These are phyloP conservation scores for Penicillium paneum DNA, from an alignment of 2,329 filamentous ascomycete genomes.

Conservation along the genomic window DNA sequence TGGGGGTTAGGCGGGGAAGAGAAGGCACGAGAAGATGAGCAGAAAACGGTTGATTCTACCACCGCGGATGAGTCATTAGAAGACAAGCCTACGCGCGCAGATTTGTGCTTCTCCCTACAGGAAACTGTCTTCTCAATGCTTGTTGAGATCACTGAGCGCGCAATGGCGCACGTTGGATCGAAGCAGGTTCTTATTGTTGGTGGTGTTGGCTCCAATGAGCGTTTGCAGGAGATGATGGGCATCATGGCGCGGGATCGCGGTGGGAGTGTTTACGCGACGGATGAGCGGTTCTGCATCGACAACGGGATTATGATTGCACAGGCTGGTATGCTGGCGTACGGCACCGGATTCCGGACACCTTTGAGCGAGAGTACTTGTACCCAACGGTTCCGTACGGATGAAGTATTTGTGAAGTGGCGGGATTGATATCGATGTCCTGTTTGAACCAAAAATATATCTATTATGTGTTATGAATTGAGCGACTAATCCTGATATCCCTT, in stretches of 20 bases:
- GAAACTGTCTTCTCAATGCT: slow-evolving; percentile 97
- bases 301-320: slow-evolving; percentile 99
- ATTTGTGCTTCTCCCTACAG: slow-evolving; percentile 91
- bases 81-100: slow-evolving; percentile 63
- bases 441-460: slow-evolving; percentile 3
- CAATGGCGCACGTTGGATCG: slow-evolving; percentile 95
- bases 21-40: slow-evolving; percentile 52
- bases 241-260: slow-evolving; percentile 85
- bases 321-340: slow-evolving; percentile 80
- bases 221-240: slow-evolving; percentile 97
- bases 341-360: slow-evolving; percentile 72
- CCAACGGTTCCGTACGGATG: slow-evolving; percentile 77
- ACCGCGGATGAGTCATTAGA: slow-evolving; percentile 35
- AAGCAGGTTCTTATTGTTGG: slow-evolving; percentile 91
- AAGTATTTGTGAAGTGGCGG: slow-evolving; percentile 76
- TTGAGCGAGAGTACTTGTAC: slow-evolving; percentile 81
- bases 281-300: slow-evolving; percentile 97
- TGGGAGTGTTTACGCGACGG: slow-evolving; percentile 88
- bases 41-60: slow-evolving; percentile 15
- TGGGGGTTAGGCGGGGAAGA: slow-evolving; percentile 37
- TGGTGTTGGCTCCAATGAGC: slow-evolving; percentile 91
- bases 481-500: not conserved
- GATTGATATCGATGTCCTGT: slow-evolving; percentile 38
- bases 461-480: slow-evolving; percentile 22
- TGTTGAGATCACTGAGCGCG: slow-evolving; percentile 95